Conservation (phyloP, 2,329 filamentous ascomycete genomes). For the Apiospora hydei region DNA sequence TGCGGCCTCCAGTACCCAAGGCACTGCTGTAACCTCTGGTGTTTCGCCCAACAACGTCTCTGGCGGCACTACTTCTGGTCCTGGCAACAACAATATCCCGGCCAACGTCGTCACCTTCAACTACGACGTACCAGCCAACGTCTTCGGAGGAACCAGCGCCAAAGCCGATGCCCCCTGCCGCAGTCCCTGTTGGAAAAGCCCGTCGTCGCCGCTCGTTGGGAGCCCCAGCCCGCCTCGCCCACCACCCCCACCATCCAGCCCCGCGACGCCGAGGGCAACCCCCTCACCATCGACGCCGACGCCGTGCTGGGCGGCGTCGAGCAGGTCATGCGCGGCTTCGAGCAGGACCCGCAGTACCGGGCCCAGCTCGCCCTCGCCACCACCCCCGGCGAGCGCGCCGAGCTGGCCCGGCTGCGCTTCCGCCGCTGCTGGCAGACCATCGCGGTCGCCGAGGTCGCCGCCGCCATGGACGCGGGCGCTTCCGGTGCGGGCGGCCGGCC, state of each 20-base stretch:
- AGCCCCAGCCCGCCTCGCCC: not conserved
- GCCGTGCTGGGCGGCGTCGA: not conserved
- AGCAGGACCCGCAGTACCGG: not conserved
- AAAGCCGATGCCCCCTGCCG: too few relatives aligned
- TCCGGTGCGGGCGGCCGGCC: not conserved
- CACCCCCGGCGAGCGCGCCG: not conserved
- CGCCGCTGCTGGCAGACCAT: not conserved
- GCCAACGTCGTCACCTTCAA: not conserved
- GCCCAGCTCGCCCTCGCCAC: not conserved
- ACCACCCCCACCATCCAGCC: not conserved
- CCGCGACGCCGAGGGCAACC: not conserved
- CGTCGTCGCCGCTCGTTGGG: not conserved
- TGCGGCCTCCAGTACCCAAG: not conserved
- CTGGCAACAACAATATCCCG: not conserved
- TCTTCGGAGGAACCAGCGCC: not conserved
- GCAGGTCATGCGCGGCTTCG: not conserved
- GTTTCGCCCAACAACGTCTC: not conserved
- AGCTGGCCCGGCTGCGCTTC: not conserved
- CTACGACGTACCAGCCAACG: not conserved
- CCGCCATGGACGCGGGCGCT: not conserved
- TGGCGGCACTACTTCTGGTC: not conserved
- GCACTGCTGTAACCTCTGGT: not conserved
- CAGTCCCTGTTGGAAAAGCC: too few relatives aligned
- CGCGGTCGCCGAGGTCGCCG: not conserved
- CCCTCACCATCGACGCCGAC: not conserved